Conservation (phyloP, 768 basidiomycete species). For the Tephrocybe sp. region DNA sequence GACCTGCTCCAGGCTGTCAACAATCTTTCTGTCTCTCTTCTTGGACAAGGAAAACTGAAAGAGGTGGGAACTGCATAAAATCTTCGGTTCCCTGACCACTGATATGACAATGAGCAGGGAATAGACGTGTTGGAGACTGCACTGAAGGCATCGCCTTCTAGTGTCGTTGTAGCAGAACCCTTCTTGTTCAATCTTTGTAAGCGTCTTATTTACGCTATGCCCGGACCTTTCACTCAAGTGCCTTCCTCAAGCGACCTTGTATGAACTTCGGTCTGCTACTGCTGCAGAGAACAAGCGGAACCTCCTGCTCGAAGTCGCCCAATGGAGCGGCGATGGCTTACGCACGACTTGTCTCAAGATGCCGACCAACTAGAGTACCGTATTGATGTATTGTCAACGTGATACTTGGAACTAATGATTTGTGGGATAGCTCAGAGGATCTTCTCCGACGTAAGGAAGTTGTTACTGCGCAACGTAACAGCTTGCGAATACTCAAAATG, state of each 20-base stretch:
- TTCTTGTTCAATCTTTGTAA: slow-evolving; percentile 84
- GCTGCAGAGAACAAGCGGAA: slow-evolving; percentile 77
- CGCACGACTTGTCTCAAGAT: slow-evolving; percentile 77
- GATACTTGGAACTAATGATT: no score
- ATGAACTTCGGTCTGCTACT: slow-evolving; percentile 74
- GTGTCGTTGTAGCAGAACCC: slow-evolving; percentile 75
- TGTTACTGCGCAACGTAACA: no score
- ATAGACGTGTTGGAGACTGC: slow-evolving; percentile 69
- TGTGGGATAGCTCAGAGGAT: no score
- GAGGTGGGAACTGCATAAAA: slow-evolving; percentile 50
- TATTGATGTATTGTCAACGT: no score
- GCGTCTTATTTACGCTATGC: slow-evolving; percentile 23
- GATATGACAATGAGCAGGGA: slow-evolving; percentile 40
- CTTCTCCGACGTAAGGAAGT: no score
- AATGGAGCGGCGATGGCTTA: slow-evolving; percentile 86
- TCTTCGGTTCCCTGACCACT: neutral
- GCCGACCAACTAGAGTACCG: slow-evolving; percentile 47
- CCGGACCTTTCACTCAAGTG: neutral
- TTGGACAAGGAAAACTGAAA: slow-evolving; percentile 70
- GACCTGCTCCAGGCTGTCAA: slow-evolving; percentile 46
- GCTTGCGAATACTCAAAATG: no score
- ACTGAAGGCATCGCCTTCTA: slow-evolving; percentile 63
- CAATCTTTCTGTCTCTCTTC: slow-evolving; percentile 69
- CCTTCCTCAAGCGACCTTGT: slow-evolving; percentile 63
- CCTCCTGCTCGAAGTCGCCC: slow-evolving; percentile 72